phyloP scores from a whole-genome alignment of 306 rosid species.

The Rosa rugosa region DNA sequence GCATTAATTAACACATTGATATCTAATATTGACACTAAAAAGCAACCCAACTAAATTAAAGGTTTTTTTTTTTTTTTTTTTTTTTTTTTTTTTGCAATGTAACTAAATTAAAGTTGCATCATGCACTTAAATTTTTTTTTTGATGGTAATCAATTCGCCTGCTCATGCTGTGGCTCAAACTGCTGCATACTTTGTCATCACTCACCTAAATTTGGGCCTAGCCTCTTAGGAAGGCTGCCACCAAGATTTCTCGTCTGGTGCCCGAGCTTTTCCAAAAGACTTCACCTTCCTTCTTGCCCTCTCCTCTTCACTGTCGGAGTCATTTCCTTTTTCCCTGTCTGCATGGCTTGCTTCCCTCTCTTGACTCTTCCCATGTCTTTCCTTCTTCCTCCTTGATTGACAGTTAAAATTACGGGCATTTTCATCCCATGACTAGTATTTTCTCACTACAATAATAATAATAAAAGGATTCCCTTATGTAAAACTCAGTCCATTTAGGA shows the following conservation, averaged over 20 bases:
- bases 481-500: too few relatives aligned
- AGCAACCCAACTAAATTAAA: too few relatives aligned
- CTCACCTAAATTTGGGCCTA: slow-evolving; percentile 30
- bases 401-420: too few relatives aligned
- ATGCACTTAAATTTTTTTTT: too few relatives aligned
- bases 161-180: slow-evolving; percentile 8
- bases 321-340: slow-evolving; percentile 39
- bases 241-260: slow-evolving; percentile 26
- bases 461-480: too few relatives aligned
- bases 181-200: neutral
- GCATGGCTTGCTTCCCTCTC: slow-evolving; percentile 44
- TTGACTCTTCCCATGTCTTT: slow-evolving; percentile 38
- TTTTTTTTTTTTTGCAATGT: too few relatives aligned
- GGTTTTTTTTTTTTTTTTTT: too few relatives aligned
- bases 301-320: slow-evolving; percentile 38
- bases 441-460: too few relatives aligned
- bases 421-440: too few relatives aligned
- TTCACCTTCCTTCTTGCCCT: slow-evolving; percentile 36
- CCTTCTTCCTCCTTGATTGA: slow-evolving; percentile 32
- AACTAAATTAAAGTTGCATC: too few relatives aligned
- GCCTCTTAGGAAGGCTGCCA: slow-evolving; percentile 33
- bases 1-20: too few relatives aligned
- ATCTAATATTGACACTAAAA: too few relatives aligned
- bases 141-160: neutral
- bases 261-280: slow-evolving; percentile 35